Evolutionary conservation across 768 basidiomycete species (phyloP).

Genomic region (Nevesoporus exiguus): DNA sequence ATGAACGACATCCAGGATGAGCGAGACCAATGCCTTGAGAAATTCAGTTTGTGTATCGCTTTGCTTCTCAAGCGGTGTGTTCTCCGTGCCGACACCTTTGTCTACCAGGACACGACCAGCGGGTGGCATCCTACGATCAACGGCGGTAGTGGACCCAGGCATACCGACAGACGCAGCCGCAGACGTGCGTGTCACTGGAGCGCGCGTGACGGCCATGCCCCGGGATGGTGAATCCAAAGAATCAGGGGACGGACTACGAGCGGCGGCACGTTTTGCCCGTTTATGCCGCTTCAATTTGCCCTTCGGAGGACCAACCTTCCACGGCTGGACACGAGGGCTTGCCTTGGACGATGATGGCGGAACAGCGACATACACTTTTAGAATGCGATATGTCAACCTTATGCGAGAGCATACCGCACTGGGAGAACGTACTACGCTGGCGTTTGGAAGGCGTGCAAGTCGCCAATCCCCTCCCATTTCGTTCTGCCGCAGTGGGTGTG

Average conservation of each 20-base stretch:
- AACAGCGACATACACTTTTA: neutral
- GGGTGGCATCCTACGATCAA: too few relatives aligned
- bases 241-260: neutral
- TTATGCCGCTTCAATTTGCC: conserved; percentile 2
- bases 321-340: neutral
- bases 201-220: neutral
- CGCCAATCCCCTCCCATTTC: neutral
- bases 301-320: neutral
- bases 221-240: neutral
- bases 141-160: too few relatives aligned
- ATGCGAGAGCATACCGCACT: neutral
- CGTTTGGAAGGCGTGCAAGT: neutral
- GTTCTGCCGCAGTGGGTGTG: neutral
- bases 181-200: neutral
- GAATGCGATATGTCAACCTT: neutral
- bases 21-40: too few relatives aligned
- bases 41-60: too few relatives aligned
- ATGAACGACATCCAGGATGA: too few relatives aligned
- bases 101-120: too few relatives aligned
- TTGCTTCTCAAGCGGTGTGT: too few relatives aligned
- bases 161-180: neutral
- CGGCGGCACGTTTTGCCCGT: neutral
- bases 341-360: neutral
- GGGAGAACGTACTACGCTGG: neutral
- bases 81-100: too few relatives aligned